Evolutionary conservation across 2,329 filamentous ascomycete species (phyloP).

Genomic region (Beauveria sp.): DNA sequence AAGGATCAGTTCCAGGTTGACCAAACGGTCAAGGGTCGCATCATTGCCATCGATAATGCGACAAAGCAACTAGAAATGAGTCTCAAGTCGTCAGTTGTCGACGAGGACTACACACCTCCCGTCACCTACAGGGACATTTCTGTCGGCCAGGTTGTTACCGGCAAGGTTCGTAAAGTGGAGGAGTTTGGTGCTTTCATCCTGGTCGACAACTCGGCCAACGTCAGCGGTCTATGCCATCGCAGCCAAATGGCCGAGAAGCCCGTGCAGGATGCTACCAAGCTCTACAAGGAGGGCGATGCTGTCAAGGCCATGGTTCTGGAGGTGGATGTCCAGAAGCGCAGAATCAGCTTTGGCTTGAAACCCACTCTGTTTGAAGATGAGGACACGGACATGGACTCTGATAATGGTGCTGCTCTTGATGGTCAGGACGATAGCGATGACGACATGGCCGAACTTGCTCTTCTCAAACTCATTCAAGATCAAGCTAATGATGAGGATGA

Average conservation of each 20-base stretch:
- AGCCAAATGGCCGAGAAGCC: constrained; percentile 82
- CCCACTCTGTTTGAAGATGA: constrained; percentile 77
- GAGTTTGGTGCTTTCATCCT: constrained; percentile 94
- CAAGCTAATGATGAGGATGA: constrained; percentile 14
- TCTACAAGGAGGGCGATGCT: constrained; percentile 84
- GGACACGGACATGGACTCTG: constrained; percentile 42
- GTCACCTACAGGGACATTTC: constrained; percentile 71
- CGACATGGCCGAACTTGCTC: constrained; percentile 38
- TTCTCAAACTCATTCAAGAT: constrained; percentile 38
- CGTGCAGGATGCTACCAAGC: constrained; percentile 75
- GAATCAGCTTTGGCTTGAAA: constrained; percentile 85
- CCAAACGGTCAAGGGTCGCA: constrained; percentile 82
- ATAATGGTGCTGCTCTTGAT: constrained; percentile 35
- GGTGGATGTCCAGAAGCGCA: constrained; percentile 65
- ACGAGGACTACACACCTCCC: constrained; percentile 68
- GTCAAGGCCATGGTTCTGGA: constrained; percentile 87
- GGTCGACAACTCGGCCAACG: constrained; percentile 75
- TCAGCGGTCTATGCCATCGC: constrained; percentile 88
- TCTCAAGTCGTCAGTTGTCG: constrained; percentile 76
- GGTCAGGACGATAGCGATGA: constrained; percentile 39
- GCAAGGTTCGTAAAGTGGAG: constrained; percentile 86
- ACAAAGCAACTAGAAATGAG: constrained; percentile 74
- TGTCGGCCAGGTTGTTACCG: constrained; percentile 74
- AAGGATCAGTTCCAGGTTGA: constrained; percentile 81
- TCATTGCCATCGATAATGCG: constrained; percentile 62